phyloP scores from a whole-genome alignment of 1,284 basidiomycete genomes.

The Mycosarcoma maydis region DNA sequence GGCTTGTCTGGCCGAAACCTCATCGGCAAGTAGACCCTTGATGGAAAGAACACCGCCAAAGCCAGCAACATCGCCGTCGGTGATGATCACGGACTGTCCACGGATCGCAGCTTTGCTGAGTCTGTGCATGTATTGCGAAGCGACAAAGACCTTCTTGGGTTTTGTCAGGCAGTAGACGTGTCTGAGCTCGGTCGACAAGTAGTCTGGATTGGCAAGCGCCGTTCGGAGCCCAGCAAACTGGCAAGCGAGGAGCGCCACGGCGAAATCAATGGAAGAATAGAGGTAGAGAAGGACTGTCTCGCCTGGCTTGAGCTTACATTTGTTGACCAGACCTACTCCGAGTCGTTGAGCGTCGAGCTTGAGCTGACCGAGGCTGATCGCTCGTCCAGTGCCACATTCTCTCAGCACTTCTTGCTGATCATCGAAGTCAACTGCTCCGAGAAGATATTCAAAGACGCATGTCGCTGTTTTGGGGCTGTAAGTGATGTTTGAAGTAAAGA shows the following conservation, averaged over 20 bases:
- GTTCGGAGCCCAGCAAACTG: conserved; percentile 37
- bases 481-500: conserved; percentile 9
- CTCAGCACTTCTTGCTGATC: conserved; percentile 15
- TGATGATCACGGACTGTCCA: conserved; percentile 9
- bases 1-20: conserved; percentile 6
- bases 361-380: conserved; percentile 32
- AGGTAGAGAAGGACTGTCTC: conserved; percentile 35
- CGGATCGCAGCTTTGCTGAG: conserved; percentile 18
- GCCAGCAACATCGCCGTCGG: conserved; percentile 6
- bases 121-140: conserved; percentile 5
- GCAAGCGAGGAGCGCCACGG: conserved; percentile 22
- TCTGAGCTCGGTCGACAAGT: conserved; percentile 27
- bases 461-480: conserved; percentile 6
- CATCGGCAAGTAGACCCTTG: conserved; percentile 11
- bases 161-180: conserved; percentile 30
- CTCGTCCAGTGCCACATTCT: conserved; percentile 14
- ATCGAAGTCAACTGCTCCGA: conserved; percentile 17
- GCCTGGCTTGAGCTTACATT: conserved; percentile 35
- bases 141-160: conserved; percentile 37
- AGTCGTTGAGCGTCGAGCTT: conserved; percentile 37
- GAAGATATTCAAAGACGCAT: conserved; percentile 22
- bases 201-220: conserved; percentile 36
- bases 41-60: conserved; percentile 22
- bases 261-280: conserved; percentile 38
- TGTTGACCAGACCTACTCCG: conserved; percentile 26